Evolutionary conservation across 352 stramenopile genomes (phyloP), one percentile per base, ranked within the genome.

Genomic region (Globisporangium okanoganense): DNA sequence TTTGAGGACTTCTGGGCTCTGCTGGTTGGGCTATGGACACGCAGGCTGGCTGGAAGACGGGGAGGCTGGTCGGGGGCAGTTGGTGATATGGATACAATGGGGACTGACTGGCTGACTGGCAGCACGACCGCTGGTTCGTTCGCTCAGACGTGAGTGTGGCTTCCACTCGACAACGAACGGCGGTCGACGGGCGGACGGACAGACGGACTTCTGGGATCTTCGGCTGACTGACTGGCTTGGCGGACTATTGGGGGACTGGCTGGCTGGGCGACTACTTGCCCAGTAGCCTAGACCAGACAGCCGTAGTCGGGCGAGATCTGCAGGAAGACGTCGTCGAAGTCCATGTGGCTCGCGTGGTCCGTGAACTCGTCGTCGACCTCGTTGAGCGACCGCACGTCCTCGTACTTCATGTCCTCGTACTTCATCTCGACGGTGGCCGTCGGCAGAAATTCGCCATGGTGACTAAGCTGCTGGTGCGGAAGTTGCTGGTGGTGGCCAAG

Each of bases 311-410:
- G 80, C 16, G 80, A 89, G 58, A 89, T 89, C 54, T 92, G 82
- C 29, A 90, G 66, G 58, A 89, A 90, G 18, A 92, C 75, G 52
- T 92, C 75, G 69, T 87, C 80, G 61, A 87, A 89, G 62, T 92
- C 82, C 56, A 85, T 71, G 51, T 83, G 72, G 31, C 52, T 79
- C n/a, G 68, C 61, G 35, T 71, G 66, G 20, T 79, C 70, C 27
- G 67, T 73, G 44, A 81, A 79, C 62, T 78, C 71, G 25, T 80
- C 73, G 44, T 87, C 70, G 18, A 70, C 67, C 52, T 80, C 73
- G 54, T 78, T 70, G 20, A 85, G 66, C 36, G 71, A 72, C 18
- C 76, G 75, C 48, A 82, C 60, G 33, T 90, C 78, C 8, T 80
- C 66, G 58, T 82, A 87, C 65, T 84, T 86, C 48, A 70, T 71